These are phyloP conservation scores for Dothiorella sarmentorum DNA, from an alignment of 2,329 filamentous ascomycete genomes.

Conservation along the genomic window DNA sequence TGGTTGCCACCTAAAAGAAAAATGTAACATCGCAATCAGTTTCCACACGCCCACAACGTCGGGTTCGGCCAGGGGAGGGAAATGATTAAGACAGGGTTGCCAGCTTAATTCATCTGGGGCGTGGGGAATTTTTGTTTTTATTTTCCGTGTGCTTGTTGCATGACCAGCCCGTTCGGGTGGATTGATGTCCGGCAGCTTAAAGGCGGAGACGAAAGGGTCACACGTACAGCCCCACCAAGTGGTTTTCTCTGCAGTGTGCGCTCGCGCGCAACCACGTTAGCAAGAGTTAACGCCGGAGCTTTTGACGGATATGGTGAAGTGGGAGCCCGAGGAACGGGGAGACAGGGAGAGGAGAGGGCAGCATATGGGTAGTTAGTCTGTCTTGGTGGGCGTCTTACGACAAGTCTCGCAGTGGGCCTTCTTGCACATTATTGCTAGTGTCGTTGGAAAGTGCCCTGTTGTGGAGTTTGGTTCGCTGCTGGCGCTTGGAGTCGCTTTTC, in stretches of 20 bases:
- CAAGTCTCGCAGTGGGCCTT: conserved; percentile 61
- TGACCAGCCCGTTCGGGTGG: too few species aligned
- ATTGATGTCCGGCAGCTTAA: too few species aligned
- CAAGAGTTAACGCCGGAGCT: background rate
- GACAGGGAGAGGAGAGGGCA: background rate
- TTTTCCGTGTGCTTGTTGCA: too few species aligned
- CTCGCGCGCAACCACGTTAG: background rate
- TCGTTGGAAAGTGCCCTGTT: conserved; percentile 19
- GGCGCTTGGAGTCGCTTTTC: background rate
- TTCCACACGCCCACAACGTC: too few species aligned
- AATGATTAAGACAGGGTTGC: too few species aligned
- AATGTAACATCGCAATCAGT: too few species aligned
- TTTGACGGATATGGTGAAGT: too few species aligned
- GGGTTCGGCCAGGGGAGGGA: too few species aligned
- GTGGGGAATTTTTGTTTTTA: too few species aligned
- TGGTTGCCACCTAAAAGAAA: conserved; percentile 47
- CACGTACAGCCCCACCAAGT: conserved; percentile 61
- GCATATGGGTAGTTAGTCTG: background rate
- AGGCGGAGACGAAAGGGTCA: background rate
- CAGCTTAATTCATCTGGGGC: too few species aligned
- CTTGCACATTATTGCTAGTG: conserved; percentile 63
- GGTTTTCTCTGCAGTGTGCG: conserved; percentile 54
- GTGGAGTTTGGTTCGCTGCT: background rate
- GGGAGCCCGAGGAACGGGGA: background rate
- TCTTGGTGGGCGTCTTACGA: too few species aligned